Conservation (phyloP, 208 protist genomes). For the Zelonia costaricensis region DNA sequence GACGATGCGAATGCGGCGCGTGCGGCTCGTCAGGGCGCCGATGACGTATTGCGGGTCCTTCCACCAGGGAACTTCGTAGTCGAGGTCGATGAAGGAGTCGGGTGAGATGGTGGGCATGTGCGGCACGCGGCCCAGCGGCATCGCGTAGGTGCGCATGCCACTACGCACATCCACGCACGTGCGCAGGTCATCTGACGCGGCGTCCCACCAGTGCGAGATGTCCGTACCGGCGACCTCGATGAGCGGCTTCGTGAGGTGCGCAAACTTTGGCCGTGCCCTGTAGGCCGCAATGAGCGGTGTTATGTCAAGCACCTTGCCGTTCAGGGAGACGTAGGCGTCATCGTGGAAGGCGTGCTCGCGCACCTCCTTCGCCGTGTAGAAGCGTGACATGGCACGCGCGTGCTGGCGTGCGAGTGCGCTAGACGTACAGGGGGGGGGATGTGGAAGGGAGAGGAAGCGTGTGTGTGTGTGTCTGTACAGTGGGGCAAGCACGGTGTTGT, state of each 20-base stretch:
- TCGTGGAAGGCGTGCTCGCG: slow-evolving; percentile 84
- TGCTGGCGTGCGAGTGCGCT: background rate
- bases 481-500: no score
- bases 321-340: slow-evolving; percentile 89
- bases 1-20: slow-evolving; percentile 88
- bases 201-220: slow-evolving; percentile 94
- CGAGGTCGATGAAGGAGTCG: slow-evolving; percentile 80
- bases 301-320: slow-evolving; percentile 91
- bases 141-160: slow-evolving; percentile 84
- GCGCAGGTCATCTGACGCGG: slow-evolving; percentile 66
- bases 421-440: background rate
- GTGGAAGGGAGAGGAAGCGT: background rate
- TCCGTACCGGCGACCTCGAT: slow-evolving; percentile 85
- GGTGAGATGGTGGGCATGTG: slow-evolving; percentile 87
- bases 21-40: slow-evolving; percentile 85
- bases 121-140: slow-evolving; percentile 87
- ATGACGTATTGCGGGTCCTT: slow-evolving; percentile 84
- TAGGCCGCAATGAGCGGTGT: slow-evolving; percentile 83
- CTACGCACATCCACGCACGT: slow-evolving; percentile 85
- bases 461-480: no score
- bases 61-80: slow-evolving; percentile 93
- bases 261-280: slow-evolving; percentile 44
- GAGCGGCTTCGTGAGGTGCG: slow-evolving; percentile 70
- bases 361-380: slow-evolving; percentile 92
- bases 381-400: slow-evolving; percentile 63